Evolutionary conservation across 805 yeast species (phyloP).

Genomic region (Kazachstania kunashirensis): DNA sequence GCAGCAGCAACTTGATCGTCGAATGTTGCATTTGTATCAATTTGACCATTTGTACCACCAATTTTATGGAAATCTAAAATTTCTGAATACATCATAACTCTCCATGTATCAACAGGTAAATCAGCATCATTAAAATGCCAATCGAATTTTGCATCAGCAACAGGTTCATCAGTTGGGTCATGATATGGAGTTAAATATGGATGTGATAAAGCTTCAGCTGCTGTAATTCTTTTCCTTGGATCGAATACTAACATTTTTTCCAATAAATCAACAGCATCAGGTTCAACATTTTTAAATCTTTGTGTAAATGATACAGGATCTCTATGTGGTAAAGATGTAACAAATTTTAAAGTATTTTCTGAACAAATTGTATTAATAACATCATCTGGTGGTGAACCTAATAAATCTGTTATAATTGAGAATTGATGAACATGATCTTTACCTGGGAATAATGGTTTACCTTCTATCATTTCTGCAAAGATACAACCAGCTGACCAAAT

Average conservation of each 20-base stretch:
- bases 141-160: constrained; percentile 84
- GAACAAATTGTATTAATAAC: constrained; percentile 94
- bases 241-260: constrained; percentile 90
- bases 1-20: constrained; percentile 32
- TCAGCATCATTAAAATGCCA: constrained; percentile 99
- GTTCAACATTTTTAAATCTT: constrained; percentile 69
- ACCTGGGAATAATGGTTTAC: constrained; percentile 95
- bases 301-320: constrained; percentile 84
- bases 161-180: constrained; percentile 96
- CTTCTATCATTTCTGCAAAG: constrained; percentile 95
- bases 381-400: constrained; percentile 94
- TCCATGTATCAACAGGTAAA: constrained; percentile 95
- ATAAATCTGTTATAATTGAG: constrained; percentile 87
- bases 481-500: constrained; percentile 98
- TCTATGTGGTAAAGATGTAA: constrained; percentile 83
- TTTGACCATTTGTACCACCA: constrained; percentile 38
- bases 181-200: constrained; percentile 92
- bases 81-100: constrained; percentile 98
- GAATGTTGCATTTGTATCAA: constrained; percentile 28
- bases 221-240: constrained; percentile 88
- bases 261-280: constrained; percentile 79
- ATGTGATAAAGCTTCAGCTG: constrained; percentile 81
- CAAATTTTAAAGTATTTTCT: constrained; percentile 89
- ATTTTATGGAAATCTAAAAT: constrained; percentile 92
- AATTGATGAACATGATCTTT: constrained; percentile 98